These are phyloP conservation scores for Syzygium oleosum DNA, from an alignment of 345 rosid genomes.

Conservation along the genomic window DNA sequence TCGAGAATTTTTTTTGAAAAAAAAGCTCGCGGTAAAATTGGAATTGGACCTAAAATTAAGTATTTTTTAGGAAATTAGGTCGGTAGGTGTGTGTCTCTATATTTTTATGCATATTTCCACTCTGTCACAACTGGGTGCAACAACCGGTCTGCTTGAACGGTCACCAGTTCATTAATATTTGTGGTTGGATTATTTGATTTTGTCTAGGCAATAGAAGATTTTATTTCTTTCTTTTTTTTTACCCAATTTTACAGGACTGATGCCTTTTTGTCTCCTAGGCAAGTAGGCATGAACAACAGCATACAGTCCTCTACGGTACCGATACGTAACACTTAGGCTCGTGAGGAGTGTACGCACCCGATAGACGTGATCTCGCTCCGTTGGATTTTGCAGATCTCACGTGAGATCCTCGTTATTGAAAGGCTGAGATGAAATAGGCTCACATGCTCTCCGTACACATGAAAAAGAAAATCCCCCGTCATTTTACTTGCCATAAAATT, in stretches of 20 bases:
- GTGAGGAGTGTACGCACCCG: no score
- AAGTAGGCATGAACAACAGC: neutral
- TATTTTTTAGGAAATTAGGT: neutral
- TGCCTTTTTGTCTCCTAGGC: neutral
- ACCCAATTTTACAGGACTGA: no score
- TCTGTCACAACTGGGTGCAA: neutral
- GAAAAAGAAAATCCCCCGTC: neutral
- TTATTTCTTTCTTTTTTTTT: neutral
- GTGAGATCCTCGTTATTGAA: neutral
- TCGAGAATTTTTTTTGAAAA: no score
- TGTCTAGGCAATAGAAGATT: neutral
- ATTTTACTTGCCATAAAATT: no score
- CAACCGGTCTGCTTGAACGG: neutral
- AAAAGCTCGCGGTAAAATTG: neutral
- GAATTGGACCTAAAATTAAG: no score
- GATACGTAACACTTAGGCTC: no score
- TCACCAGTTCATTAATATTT: neutral
- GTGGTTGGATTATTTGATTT: neutral
- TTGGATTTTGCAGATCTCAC: neutral
- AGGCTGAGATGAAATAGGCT: neutral
- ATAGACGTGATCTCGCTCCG: rapidly evolving
- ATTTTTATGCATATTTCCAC: neutral
- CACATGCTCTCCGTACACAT: neutral
- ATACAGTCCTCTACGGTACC: neutral
- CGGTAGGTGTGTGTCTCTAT: neutral